Conservation (phyloP, 768 basidiomycete genomes). For the Suillus ampliporus region DNA sequence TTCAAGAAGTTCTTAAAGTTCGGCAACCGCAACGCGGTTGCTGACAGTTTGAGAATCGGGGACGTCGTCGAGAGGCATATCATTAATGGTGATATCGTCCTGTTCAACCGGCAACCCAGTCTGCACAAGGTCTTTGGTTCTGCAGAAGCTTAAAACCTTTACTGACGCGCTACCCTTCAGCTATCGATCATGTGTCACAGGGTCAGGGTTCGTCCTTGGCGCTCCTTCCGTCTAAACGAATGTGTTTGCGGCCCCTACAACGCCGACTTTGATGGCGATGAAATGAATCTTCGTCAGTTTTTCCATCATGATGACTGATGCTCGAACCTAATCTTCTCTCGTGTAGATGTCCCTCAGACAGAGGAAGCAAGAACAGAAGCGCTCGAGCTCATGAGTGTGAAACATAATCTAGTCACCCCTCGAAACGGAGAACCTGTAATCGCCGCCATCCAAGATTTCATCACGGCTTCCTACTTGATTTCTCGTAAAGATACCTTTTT, state of each 20-base stretch:
- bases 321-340: conserved; percentile 6
- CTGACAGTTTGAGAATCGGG: conserved; percentile 82
- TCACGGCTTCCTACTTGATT: conserved; percentile 96
- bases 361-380: conserved; percentile 98
- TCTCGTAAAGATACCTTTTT: conserved; percentile 93
- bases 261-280: conserved; percentile 99
- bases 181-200: conserved; percentile 99
- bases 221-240: conserved; percentile 96
- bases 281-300: conserved; percentile 95
- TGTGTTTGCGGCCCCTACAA: conserved; percentile 99
- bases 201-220: conserved; percentile 95
- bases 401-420: conserved; percentile 96
- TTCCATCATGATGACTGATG: too few species aligned
- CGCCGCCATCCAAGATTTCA: conserved; percentile 99
- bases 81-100: conserved; percentile 91
- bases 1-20: conserved; percentile 91
- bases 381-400: conserved; percentile 95
- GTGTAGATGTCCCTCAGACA: conserved; percentile 93
- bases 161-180: conserved; percentile 41
- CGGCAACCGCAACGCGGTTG: conserved; percentile 79
- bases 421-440: conserved; percentile 99
- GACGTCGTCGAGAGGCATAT: conserved; percentile 96
- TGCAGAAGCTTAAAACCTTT: neutral
- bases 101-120: conserved; percentile 99
- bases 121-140: conserved; percentile 77